phyloP scores from a whole-genome alignment of 805 yeast species.

The Yarrowia sp. region DNA sequence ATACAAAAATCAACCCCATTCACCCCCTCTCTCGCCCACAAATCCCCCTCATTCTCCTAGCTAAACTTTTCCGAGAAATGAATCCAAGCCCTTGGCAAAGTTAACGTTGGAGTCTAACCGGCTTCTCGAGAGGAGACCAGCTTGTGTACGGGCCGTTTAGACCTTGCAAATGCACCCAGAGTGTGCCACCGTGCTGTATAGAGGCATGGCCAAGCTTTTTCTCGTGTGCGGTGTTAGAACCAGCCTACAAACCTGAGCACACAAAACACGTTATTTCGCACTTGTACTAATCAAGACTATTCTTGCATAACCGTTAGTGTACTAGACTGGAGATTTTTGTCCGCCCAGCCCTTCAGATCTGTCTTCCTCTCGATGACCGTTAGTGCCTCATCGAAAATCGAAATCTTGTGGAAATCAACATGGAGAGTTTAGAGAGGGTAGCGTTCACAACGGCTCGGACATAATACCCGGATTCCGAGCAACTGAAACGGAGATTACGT shows the following conservation, averaged over 20 bases:
- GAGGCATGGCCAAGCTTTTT: background rate
- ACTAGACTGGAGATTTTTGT: too few species aligned
- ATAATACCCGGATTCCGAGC: constrained; percentile 9
- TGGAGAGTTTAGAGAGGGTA: background rate
- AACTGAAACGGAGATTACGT: background rate
- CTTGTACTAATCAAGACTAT: too few species aligned
- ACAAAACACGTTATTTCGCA: too few species aligned
- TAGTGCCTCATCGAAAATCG: too few species aligned
- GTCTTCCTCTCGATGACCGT: too few species aligned
- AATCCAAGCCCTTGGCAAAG: background rate
- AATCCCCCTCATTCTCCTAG: background rate
- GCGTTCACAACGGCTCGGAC: constrained; percentile 8
- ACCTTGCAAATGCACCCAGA: background rate
- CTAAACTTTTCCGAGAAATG: constrained; percentile 20
- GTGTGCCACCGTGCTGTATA: background rate
- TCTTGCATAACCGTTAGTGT: too few species aligned
- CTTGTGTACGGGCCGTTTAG: background rate
- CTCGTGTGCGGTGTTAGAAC: too few species aligned
- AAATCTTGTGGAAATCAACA: background rate
- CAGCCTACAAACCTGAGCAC: too few species aligned
- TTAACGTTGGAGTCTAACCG: background rate
- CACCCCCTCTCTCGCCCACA: too few species aligned
- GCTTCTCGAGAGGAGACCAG: background rate
- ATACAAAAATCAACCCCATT: too few species aligned
- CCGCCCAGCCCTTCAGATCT: too few species aligned